These are phyloP conservation scores for Berberis vulgaris DNA, from an alignment of 164 flowering plant species.

Conservation along the genomic window DNA sequence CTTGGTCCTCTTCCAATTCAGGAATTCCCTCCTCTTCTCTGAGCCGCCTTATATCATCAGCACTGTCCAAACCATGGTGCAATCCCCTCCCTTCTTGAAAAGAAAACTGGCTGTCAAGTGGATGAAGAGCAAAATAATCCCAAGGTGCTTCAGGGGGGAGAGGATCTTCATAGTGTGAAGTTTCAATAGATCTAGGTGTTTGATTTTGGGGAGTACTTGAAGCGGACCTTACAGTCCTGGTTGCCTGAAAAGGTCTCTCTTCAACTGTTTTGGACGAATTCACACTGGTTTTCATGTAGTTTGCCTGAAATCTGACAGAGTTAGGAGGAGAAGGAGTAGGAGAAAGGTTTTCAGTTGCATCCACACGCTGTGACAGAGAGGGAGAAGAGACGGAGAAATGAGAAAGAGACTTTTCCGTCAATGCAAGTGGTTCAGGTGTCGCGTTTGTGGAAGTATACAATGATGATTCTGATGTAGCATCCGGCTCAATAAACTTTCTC, in stretches of 20 bases:
- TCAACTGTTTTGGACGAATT: conserved; percentile 48
- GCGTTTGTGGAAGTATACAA: conserved; percentile 59
- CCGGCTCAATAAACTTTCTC: conserved; percentile 67
- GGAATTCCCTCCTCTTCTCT: conserved; percentile 59
- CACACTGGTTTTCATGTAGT: conserved; percentile 57
- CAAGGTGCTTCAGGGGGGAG: conserved; percentile 46
- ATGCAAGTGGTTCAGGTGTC: conserved; percentile 61
- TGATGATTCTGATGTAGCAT: conserved; percentile 51
- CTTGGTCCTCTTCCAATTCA: conserved; percentile 40
- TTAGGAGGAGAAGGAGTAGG: conserved; percentile 64
- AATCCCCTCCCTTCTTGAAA: conserved; percentile 34
- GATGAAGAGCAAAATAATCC: conserved; percentile 76
- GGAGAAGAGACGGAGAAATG: conserved; percentile 64
- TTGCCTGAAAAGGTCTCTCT: conserved; percentile 45
- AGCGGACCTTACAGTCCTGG: conserved; percentile 35
- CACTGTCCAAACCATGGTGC: conserved; percentile 29
- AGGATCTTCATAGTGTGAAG: conserved; percentile 30
- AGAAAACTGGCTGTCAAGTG: conserved; percentile 51
- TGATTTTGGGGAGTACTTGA: conserved; percentile 38
- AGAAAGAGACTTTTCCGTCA: conserved; percentile 61
- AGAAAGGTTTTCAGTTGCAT: conserved; percentile 35
- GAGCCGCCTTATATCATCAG: conserved; percentile 27
- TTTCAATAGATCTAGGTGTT: conserved; percentile 37
- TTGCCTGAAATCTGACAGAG: conserved; percentile 39
- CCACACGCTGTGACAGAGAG: conserved; percentile 26